A percentile compares a stretch with the other conserved stretches of the same genome.
These are phyloP conservation scores for Hygrophorus pudorinus DNA, from an alignment of 768 basidiomycete species.

Conservation along the genomic window DNA sequence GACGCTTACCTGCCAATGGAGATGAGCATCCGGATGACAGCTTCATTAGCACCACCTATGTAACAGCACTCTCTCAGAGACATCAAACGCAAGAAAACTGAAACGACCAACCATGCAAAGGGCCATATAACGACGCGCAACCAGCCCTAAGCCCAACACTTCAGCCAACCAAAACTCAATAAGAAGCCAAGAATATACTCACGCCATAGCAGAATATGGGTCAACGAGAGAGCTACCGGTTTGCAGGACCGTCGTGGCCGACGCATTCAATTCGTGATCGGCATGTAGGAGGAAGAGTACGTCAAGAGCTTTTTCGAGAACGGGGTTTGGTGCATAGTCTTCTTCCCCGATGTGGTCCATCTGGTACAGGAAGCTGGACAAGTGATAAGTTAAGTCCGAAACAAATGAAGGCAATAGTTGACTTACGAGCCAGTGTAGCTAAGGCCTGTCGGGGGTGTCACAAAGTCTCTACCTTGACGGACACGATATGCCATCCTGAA, in stretches of 20 bases:
- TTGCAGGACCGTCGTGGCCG: slow-evolving; percentile 78
- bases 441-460: slow-evolving; percentile 71
- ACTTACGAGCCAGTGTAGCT: slow-evolving; percentile 78
- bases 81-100: background rate
- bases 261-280: slow-evolving; percentile 87
- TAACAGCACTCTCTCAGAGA: slow-evolving; percentile 5
- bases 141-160: slow-evolving; percentile 45
- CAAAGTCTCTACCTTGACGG: slow-evolving; percentile 83
- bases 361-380: slow-evolving; percentile 72
- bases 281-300: slow-evolving; percentile 82
- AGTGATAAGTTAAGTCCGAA: slow-evolving; percentile 2
- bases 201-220: slow-evolving; percentile 82
- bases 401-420: background rate
- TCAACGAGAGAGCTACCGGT: slow-evolving; percentile 86
- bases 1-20: slow-evolving; percentile 66
- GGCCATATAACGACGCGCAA: slow-evolving; percentile 80
- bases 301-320: slow-evolving; percentile 82
- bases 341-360: slow-evolving; percentile 74
- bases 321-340: slow-evolving; percentile 71
- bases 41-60: slow-evolving; percentile 81
- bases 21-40: slow-evolving; percentile 89
- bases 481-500: slow-evolving; percentile 86
- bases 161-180: background rate
- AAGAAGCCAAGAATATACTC: slow-evolving; percentile 16
- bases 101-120: slow-evolving; percentile 46